Conservation (phyloP, 225 moss, liverwort and hornwort genomes). For the Anthoceros angustus region DNA sequence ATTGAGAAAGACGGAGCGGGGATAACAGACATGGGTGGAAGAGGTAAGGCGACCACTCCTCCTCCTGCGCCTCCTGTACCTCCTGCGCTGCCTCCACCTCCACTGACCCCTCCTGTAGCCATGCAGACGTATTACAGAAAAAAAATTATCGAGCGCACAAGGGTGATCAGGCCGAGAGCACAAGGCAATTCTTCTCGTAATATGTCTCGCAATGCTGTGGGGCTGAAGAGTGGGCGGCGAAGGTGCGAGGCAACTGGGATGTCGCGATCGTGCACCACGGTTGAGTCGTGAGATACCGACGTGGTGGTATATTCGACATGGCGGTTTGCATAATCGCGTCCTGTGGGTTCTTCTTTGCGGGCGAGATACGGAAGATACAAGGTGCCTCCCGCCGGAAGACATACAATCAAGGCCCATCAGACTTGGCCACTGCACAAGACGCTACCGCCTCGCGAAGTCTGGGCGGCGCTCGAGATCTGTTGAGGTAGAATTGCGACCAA, state of each 20-base stretch:
- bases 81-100: constrained; percentile 3
- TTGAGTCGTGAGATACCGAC: not conserved
- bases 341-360: not conserved
- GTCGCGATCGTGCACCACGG: too few relatives aligned
- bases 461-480: not conserved
- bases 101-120: constrained; percentile 3
- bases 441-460: not conserved
- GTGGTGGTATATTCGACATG: not conserved
- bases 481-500: constrained; percentile 1
- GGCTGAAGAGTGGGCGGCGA: not conserved
- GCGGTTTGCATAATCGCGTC: not conserved
- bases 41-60: constrained; percentile 3
- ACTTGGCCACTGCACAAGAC: not conserved
- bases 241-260: not conserved
- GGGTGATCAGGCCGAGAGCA: constrained; percentile 1
- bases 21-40: not conserved
- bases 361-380: not conserved
- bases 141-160: not conserved
- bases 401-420: not conserved
- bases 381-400: not conserved
- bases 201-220: not conserved
- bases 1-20: constrained; percentile 3
- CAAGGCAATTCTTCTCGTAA: not conserved
- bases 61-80: constrained; percentile 3
- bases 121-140: not conserved